Conservation (phyloP, 768 basidiomycete genomes). For the Pulveroboletus sp. region DNA sequence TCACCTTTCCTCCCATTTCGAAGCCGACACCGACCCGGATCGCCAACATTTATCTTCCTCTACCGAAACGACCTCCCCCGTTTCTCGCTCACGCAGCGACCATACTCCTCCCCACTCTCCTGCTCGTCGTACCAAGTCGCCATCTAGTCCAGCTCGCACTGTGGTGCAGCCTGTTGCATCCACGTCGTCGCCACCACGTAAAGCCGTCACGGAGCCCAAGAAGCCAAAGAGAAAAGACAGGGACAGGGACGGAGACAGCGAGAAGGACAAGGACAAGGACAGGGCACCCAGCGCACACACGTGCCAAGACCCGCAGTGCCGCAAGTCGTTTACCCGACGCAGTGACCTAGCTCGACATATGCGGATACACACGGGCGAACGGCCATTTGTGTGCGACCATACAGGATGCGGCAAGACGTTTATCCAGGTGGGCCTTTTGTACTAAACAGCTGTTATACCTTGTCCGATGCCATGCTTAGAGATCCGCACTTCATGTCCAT, state of each 20-base stretch:
- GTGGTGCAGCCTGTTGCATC: constrained; percentile 47
- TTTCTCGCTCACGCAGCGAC: constrained; percentile 28
- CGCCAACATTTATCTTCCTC: constrained; percentile 40
- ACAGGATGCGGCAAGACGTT: constrained; percentile 84
- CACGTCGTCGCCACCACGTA: constrained; percentile 42
- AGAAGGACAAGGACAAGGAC: constrained; percentile 40
- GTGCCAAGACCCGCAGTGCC: constrained; percentile 71
- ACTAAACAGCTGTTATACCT: not conserved
- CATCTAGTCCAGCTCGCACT: constrained; percentile 35
- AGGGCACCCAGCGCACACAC: constrained; percentile 50
- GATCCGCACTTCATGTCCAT: constrained; percentile 88
- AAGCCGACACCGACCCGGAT: constrained; percentile 47
- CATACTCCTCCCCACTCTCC: constrained; percentile 22
- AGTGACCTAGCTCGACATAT: constrained; percentile 85
- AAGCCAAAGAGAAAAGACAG: constrained; percentile 27
- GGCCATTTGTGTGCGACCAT: constrained; percentile 76
- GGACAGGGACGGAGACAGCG: constrained; percentile 28
- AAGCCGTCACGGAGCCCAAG: constrained; percentile 20
- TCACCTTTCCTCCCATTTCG: constrained; percentile 71
- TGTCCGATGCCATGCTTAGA: constrained; percentile 41
- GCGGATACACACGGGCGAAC: constrained; percentile 88
- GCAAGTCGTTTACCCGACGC: constrained; percentile 77
- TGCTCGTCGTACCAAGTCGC: constrained; percentile 29
- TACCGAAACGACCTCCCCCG: constrained; percentile 25
- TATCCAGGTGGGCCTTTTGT: constrained; percentile 64